Percentiles rank a stretch among this genome's conserved stretches.
Evolutionary conservation across 1,284 basidiomycete species (phyloP).

Genomic region (Ceratobasidium sp.): DNA sequence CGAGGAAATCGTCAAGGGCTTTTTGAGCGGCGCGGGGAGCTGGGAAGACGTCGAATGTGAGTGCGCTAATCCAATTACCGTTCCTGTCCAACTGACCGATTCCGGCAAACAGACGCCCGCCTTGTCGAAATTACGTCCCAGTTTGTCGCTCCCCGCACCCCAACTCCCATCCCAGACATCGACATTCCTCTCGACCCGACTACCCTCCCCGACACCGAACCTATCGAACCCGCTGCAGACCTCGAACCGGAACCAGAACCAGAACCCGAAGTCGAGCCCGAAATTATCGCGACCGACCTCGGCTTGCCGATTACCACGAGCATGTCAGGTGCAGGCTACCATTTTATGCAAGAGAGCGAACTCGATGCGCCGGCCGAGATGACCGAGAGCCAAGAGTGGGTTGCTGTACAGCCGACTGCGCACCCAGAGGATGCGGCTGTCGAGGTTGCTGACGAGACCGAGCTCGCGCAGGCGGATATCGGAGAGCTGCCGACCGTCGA

Average conservation of each 20-base stretch:
- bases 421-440: slow-evolving; percentile 56
- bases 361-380: slow-evolving; percentile 55
- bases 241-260: slow-evolving; percentile 5
- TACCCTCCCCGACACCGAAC: neutral
- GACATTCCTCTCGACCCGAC: slow-evolving; percentile 28
- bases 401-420: slow-evolving; percentile 53
- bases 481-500: slow-evolving; percentile 41
- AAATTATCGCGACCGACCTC: neutral
- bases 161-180: slow-evolving; percentile 30
- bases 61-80: slow-evolving; percentile 9
- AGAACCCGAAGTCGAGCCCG: neutral
- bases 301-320: neutral
- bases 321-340: slow-evolving; percentile 18
- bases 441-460: slow-evolving; percentile 53
- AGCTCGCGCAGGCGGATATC: slow-evolving; percentile 49
- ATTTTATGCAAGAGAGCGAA: slow-evolving; percentile 42
- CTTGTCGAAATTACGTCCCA: slow-evolving; percentile 45
- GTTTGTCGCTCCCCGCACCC: slow-evolving; percentile 38
- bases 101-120: slow-evolving; percentile 15
- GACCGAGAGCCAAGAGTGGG: slow-evolving; percentile 39
- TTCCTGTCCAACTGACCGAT: neutral
- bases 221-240: neutral
- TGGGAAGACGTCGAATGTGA: slow-evolving; percentile 47
- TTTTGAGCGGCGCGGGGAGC: slow-evolving; percentile 61
- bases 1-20: slow-evolving; percentile 65